Percentiles rank a stretch among this genome's conserved stretches.
Evolutionary conservation across 2,329 filamentous ascomycete genomes (phyloP).

Genomic region (Pochonia chlamydosporia): DNA sequence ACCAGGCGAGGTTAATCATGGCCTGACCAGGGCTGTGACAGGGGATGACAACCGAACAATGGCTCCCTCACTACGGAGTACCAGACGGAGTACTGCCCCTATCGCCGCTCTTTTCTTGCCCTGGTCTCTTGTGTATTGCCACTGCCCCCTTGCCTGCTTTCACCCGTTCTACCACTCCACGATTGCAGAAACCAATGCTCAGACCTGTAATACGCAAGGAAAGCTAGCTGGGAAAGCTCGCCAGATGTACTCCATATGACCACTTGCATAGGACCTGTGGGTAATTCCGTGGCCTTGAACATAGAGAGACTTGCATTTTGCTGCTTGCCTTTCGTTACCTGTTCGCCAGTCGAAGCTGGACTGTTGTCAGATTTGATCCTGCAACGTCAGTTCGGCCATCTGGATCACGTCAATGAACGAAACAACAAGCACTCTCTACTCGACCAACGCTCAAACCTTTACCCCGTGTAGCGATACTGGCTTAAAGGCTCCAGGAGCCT

Average conservation of each 20-base stretch:
- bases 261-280: not conserved
- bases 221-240: not conserved
- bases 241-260: not conserved
- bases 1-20: constrained; percentile 1
- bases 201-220: not conserved
- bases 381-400: not conserved
- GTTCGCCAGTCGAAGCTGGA: no score
- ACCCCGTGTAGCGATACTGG: no score
- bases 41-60: not conserved
- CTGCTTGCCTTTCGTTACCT: no score
- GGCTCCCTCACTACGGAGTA: not conserved
- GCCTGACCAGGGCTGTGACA: constrained; percentile 4
- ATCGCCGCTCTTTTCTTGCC: not conserved
- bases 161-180: constrained; percentile 2
- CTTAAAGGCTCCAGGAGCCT: not conserved
- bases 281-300: not conserved
- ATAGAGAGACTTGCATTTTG: no score
- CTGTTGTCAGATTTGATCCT: not conserved
- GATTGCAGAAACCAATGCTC: constrained; percentile 1
- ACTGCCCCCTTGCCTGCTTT: not conserved
- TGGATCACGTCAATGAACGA: not conserved
- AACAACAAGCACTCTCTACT: not conserved
- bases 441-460: not conserved
- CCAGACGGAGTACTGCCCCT: no score
- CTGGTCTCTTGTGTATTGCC: no score